These are phyloP conservation scores for Solanum hybrid DNA, from an alignment of 305 asterid genomes.

Conservation along the genomic window DNA sequence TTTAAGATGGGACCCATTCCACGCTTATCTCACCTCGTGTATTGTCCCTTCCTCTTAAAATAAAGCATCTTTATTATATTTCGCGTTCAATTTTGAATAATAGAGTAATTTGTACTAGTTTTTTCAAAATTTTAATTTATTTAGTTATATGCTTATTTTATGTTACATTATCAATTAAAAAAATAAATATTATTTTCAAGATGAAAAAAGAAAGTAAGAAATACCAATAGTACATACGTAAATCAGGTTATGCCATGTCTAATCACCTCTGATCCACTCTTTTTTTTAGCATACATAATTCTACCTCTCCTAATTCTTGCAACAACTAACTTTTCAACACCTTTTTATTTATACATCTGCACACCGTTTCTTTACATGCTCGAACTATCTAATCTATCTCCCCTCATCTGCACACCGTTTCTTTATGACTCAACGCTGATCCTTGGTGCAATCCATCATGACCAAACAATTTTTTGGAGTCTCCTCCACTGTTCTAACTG, in stretches of 20 bases:
- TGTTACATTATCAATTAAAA: background rate
- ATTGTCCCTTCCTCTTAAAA: background rate
- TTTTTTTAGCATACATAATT: background rate
- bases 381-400: background rate
- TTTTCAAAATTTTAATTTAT: no score
- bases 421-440: background rate
- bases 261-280: background rate
- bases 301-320: background rate
- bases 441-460: background rate
- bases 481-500: background rate
- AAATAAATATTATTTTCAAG: background rate
- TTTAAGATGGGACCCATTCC: background rate
- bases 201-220: background rate
- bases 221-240: background rate
- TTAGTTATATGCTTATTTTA: background rate
- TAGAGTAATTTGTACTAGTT: background rate
- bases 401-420: rapidly evolving
- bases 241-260: background rate
- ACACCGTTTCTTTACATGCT: background rate
- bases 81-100: no score
- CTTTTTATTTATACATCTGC: background rate
- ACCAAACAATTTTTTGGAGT: background rate
- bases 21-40: background rate
- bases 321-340: background rate
- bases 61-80: background rate